Conservation (phyloP, 2,329 filamentous ascomycete species). For the Coniochaeta sp. region DNA sequence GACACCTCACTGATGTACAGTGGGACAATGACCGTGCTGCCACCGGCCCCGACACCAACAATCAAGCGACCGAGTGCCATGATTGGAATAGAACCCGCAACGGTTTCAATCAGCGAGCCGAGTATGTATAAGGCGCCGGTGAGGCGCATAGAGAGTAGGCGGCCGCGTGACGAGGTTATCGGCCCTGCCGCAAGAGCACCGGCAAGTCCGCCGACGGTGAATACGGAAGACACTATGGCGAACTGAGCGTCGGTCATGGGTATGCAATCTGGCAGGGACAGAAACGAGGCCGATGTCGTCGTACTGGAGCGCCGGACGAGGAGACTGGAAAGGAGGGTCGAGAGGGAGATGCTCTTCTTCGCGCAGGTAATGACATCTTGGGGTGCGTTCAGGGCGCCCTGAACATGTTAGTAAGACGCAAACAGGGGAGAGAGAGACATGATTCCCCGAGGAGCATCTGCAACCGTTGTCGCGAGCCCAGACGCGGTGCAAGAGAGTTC, state of each 20-base stretch:
- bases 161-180: conserved; percentile 68
- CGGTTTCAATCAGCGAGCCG: conserved; percentile 68
- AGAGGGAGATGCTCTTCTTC: conserved; percentile 35
- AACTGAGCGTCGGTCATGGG: conserved; percentile 78
- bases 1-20: conserved; percentile 92
- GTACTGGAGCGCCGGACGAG: conserved; percentile 17
- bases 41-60: conserved; percentile 77
- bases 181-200: conserved; percentile 78
- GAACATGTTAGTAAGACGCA: conserved; percentile 3
- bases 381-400: conserved; percentile 93
- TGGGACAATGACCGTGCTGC: conserved; percentile 85
- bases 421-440: too few relatives aligned
- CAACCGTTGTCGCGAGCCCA: background rate
- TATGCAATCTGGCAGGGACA: conserved; percentile 66
- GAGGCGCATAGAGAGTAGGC: conserved; percentile 67
- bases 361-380: conserved; percentile 89
- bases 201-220: conserved; percentile 79
- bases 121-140: conserved; percentile 69
- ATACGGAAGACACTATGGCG: conserved; percentile 81
- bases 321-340: conserved; percentile 10
- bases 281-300: conserved; percentile 9
- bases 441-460: too few relatives aligned
- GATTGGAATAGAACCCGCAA: conserved; percentile 58
- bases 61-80: conserved; percentile 71
- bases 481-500: background rate